Evolutionary conservation across 331 rosid genomes (phyloP).

Genomic region (Malus hybrid): DNA sequence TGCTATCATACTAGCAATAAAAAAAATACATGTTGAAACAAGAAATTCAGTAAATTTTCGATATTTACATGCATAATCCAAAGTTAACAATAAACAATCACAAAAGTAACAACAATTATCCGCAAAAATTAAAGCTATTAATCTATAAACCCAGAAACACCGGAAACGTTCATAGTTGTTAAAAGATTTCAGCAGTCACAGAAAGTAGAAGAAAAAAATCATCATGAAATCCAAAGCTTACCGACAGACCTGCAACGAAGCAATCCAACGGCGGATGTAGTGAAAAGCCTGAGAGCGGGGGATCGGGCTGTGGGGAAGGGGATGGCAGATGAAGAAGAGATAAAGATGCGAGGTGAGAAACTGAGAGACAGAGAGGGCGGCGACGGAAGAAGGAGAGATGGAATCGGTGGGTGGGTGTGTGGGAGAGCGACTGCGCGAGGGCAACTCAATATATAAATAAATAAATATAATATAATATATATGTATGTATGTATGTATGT

Average conservation of each 20-base stretch:
- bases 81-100: neutral
- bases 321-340: neutral
- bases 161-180: neutral
- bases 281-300: neutral
- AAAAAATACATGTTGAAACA: neutral
- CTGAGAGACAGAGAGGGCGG: neutral
- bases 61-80: neutral
- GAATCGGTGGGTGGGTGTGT: neutral
- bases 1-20: neutral
- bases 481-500: no score
- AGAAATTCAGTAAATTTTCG: neutral
- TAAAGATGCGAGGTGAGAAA: neutral
- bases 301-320: neutral
- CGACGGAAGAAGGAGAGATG: neutral
- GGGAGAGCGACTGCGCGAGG: neutral
- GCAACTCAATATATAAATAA: neutral
- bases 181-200: neutral
- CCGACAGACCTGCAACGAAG: neutral
- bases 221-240: neutral
- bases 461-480: no score
- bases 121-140: neutral
- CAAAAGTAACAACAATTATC: neutral
- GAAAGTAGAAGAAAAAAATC: neutral
- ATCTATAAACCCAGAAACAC: neutral
- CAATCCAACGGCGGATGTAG: neutral